Evolutionary conservation across 2,329 filamentous ascomycete species (phyloP).

Genomic region (Diaporthe nobilis): DNA sequence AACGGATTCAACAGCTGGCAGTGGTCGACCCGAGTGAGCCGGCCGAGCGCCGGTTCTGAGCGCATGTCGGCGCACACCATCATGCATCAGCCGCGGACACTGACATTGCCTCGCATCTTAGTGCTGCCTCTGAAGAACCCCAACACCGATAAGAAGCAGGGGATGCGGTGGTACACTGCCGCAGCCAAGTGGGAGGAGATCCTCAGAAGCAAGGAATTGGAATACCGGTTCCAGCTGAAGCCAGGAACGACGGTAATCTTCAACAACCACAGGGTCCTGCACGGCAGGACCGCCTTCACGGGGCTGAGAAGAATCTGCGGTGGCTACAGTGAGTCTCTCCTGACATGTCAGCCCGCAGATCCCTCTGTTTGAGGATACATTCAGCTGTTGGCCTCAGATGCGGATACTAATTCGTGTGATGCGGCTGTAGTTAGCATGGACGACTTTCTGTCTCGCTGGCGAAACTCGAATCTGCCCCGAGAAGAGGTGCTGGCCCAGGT

Average conservation of each 20-base stretch:
- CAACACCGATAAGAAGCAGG: conserved; percentile 45
- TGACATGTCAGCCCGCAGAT: background rate
- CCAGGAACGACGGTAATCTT: conserved; percentile 89
- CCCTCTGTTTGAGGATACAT: background rate
- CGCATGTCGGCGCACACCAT: too few relatives aligned
- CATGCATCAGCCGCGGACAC: background rate
- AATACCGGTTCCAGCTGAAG: conserved; percentile 85
- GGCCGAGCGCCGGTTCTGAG: background rate
- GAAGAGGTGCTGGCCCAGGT: conserved; percentile 58
- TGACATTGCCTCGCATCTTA: conserved; percentile 4
- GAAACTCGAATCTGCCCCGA: conserved; percentile 76
- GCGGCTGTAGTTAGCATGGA: conserved; percentile 77
- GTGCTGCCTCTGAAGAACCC: conserved; percentile 67
- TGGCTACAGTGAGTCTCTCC: conserved; percentile 80
- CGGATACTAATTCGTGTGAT: conserved; percentile 40
- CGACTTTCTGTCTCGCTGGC: conserved; percentile 83
- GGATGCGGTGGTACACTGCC: conserved; percentile 80
- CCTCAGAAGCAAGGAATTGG: conserved; percentile 72
- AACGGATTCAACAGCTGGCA: background rate
- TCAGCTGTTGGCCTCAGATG: background rate
- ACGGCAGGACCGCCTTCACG: conserved; percentile 86
- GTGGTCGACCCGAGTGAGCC: background rate
- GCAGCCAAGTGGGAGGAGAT: conserved; percentile 82
- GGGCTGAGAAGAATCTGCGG: conserved; percentile 92
- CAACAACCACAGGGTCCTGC: conserved; percentile 95